Percentiles rank a stretch among this genome's conserved stretches.
phyloP scores from a whole-genome alignment of 108 stramenopile species.

The Nitzschia sp. region DNA sequence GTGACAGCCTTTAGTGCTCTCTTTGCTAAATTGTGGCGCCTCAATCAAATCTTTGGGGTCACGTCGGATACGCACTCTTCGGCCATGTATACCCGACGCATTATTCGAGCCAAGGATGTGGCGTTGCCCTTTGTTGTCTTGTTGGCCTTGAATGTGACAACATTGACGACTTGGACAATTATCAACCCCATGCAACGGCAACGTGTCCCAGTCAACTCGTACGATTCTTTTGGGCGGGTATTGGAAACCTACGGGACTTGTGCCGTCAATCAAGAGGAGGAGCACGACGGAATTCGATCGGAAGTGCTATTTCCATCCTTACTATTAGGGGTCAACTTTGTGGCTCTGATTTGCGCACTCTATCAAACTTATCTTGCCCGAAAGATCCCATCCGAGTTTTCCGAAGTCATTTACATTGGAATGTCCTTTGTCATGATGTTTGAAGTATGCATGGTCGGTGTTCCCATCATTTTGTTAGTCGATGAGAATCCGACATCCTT shows the following conservation, averaged over 20 bases:
- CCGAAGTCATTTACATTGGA: conserved; percentile 43
- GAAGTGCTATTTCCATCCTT: no score
- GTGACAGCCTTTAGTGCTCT: conserved; percentile 40
- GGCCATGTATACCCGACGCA: conserved; percentile 29
- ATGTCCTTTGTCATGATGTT: conserved; percentile 25
- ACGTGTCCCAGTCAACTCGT: background rate
- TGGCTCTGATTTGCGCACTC: background rate
- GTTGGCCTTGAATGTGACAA: background rate
- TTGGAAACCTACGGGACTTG: background rate
- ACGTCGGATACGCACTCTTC: no score
- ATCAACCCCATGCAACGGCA: background rate
- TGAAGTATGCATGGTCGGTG: conserved; percentile 10
- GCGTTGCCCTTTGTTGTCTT: conserved; percentile 31
- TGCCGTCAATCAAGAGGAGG: background rate
- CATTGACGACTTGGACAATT: background rate
- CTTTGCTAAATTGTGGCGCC: conserved; percentile 41
- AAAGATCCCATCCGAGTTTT: conserved; percentile 33
- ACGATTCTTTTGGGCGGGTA: background rate
- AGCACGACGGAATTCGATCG: background rate
- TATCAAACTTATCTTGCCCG: background rate
- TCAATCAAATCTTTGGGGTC: conserved; percentile 36
- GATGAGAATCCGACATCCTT: conserved; percentile 28
- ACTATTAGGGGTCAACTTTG: background rate
- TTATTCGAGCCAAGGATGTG: conserved; percentile 43
- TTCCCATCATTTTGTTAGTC: conserved; percentile 30